phyloP scores from a whole-genome alignment of 208 protist species.

The Trypanosoma boissoni region DNA sequence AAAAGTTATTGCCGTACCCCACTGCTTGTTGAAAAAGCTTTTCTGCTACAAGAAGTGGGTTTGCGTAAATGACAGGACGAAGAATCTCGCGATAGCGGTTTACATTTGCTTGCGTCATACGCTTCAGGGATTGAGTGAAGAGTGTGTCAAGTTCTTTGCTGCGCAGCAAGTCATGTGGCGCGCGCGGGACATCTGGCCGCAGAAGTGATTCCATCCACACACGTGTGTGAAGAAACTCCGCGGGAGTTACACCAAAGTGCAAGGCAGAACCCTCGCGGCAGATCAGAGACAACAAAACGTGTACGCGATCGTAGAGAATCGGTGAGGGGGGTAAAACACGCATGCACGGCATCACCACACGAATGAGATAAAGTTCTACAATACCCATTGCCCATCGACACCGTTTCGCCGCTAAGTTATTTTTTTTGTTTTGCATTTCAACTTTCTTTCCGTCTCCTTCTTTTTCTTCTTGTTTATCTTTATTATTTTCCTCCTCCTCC shows the following conservation, averaged over 20 bases:
- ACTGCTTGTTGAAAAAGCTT: conserved; percentile 68
- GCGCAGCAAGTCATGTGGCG: conserved; percentile 54
- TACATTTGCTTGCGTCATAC: conserved; percentile 60
- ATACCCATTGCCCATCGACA: conserved; percentile 27
- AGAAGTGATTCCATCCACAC: not conserved
- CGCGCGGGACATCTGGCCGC: conserved; percentile 10
- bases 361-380: conserved; percentile 46
- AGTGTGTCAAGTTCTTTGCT: conserved; percentile 61
- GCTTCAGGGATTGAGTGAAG: conserved; percentile 68
- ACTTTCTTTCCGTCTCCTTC: not conserved
- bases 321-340: conserved; percentile 63
- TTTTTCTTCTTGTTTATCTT: not conserved
- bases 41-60: conserved; percentile 63
- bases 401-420: no score
- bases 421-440: no score
- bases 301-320: conserved; percentile 53
- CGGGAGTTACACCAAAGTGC: conserved; percentile 27
- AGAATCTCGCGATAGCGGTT: conserved; percentile 49
- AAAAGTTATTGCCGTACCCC: conserved; percentile 78
- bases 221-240: conserved; percentile 34
- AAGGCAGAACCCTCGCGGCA: conserved; percentile 16
- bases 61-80: conserved; percentile 53
- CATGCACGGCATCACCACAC: conserved; percentile 69
- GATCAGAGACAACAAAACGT: conserved; percentile 29
- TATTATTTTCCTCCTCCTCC: not conserved